Conservation (phyloP, 2,329 filamentous ascomycete species). For the Phoma sp. region DNA sequence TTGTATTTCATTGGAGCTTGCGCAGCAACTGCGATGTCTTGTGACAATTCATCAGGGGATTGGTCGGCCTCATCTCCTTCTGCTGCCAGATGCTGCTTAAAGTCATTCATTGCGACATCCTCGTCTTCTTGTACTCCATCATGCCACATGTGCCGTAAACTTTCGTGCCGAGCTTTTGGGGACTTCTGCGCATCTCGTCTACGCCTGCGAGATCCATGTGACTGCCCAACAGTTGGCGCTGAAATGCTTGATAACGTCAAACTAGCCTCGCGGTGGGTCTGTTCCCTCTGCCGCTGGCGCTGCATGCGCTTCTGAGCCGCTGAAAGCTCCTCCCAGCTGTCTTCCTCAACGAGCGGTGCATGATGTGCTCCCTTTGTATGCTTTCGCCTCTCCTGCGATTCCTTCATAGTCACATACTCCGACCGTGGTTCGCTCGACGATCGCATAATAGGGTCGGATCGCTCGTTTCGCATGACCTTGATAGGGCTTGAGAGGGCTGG, state of each 20-base stretch:
- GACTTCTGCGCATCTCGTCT: neutral
- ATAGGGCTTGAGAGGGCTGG: slow-evolving; percentile 50
- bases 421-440: slow-evolving; percentile 52
- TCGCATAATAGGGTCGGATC: slow-evolving; percentile 32
- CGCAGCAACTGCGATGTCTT: slow-evolving; percentile 25
- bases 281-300: slow-evolving; percentile 31
- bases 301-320: slow-evolving; percentile 24
- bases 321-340: slow-evolving; percentile 42
- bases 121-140: slow-evolving; percentile 28
- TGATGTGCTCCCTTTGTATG: slow-evolving; percentile 25
- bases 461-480: slow-evolving; percentile 32
- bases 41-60: slow-evolving; percentile 45
- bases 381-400: slow-evolving; percentile 53
- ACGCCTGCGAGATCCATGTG: neutral
- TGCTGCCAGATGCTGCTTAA: slow-evolving; percentile 20
- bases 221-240: slow-evolving; percentile 22
- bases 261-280: slow-evolving; percentile 32
- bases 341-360: slow-evolving; percentile 25
- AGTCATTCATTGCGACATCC: slow-evolving; percentile 31
- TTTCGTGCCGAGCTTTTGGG: neutral
- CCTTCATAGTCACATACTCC: slow-evolving; percentile 54
- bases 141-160: slow-evolving; percentile 21
- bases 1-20: slow-evolving; percentile 22
- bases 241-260: slow-evolving; percentile 38
- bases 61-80: slow-evolving; percentile 29